These are phyloP conservation scores for Poa pratensis DNA, from an alignment of 176 grass and related monocot species.

Conservation along the genomic window DNA sequence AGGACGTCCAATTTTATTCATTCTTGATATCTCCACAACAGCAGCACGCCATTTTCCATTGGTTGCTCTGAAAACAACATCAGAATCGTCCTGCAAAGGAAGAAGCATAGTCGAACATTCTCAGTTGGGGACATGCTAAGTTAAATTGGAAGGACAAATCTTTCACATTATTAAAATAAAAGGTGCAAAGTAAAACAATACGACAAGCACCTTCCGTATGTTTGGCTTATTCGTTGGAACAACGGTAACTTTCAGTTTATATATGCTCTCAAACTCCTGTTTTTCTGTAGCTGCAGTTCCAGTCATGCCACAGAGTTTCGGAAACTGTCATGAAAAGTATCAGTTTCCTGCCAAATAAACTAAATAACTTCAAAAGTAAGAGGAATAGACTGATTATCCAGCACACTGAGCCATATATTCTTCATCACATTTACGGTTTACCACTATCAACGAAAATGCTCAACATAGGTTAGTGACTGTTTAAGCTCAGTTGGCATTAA, in stretches of 20 bases:
- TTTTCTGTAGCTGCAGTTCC: conserved; percentile 94
- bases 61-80: conserved; percentile 98
- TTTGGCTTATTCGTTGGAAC: conserved; percentile 98
- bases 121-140: background rate
- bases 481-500: conserved; percentile 10
- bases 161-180: conserved; percentile 20
- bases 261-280: conserved; percentile 96
- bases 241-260: conserved; percentile 95
- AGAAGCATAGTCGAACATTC: conserved; percentile 10
- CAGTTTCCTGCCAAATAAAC: conserved; percentile 27
- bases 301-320: conserved; percentile 99
- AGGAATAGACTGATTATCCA: conserved; percentile 39
- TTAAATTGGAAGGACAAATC: conserved; percentile 14
- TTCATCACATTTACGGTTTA: conserved; percentile 33
- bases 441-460: conserved; percentile 19
- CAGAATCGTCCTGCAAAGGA: conserved; percentile 84
- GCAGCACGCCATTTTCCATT: conserved; percentile 97
- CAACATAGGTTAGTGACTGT: conserved; percentile 11
- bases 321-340: conserved; percentile 66
- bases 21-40: conserved; percentile 93
- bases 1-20: conserved; percentile 91
- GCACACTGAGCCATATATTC: conserved; percentile 17
- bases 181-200: conserved; percentile 11
- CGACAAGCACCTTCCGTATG: conserved; percentile 83
- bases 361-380: conserved; percentile 18